Conservation (phyloP, 202 grass and related monocot genomes). For the Setaria italica region DNA sequence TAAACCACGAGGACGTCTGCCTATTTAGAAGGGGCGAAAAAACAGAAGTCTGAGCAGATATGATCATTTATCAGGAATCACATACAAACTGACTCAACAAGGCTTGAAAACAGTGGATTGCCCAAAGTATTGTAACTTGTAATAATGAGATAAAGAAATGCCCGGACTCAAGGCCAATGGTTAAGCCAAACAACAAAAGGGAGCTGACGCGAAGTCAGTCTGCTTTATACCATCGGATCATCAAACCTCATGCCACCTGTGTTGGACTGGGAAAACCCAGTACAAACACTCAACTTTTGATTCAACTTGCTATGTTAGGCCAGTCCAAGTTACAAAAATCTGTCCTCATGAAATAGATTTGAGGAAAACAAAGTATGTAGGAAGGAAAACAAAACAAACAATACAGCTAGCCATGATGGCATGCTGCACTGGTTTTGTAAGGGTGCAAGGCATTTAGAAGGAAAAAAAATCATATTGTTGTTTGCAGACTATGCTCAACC, state of each 20-base stretch:
- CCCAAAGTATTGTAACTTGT: conserved; percentile 18
- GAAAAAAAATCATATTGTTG: neutral
- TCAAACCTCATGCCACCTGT: conserved; percentile 1
- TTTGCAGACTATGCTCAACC: neutral
- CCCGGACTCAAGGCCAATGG: neutral
- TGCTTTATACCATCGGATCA: conserved; percentile 12
- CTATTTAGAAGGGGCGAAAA: conserved; percentile 14
- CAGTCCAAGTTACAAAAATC: conserved; percentile 4
- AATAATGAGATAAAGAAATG: conserved; percentile 7
- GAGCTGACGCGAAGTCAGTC: neutral
- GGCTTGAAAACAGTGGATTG: neutral
- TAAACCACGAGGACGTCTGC: conserved; percentile 37
- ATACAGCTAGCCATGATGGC: neutral
- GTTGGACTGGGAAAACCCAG: conserved; percentile 23
- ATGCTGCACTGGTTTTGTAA: neutral
- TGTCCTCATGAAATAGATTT: neutral
- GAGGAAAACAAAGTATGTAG: neutral
- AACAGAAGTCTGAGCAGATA: conserved; percentile 1
- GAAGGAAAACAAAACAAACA: neutral
- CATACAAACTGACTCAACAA: neutral
- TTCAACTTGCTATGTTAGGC: neutral
- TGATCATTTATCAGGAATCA: neutral
- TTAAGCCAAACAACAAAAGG: conserved; percentile 21
- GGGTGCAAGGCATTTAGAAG: neutral
- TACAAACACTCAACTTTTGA: conserved; percentile 17